Percentiles rank a stretch among this genome's conserved stretches.
These are phyloP conservation scores for Penicillium hesseltinei DNA, from an alignment of 2,329 filamentous ascomycete genomes.

Conservation along the genomic window DNA sequence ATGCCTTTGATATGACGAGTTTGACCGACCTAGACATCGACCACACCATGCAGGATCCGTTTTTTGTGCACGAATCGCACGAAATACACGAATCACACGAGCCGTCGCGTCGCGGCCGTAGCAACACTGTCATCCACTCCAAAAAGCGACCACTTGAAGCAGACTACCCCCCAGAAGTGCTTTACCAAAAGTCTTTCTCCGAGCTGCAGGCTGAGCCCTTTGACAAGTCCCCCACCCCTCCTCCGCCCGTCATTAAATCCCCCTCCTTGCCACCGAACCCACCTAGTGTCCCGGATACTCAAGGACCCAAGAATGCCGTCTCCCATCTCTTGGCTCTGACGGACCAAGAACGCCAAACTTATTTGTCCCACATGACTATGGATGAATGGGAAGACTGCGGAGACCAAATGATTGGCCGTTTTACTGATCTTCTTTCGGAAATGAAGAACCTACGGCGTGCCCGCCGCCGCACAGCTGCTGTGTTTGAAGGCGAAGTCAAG, in stretches of 20 bases:
- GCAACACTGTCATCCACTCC: slow-evolving; percentile 25
- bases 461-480: slow-evolving; percentile 52
- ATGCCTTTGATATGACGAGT: slow-evolving; percentile 34
- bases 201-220: slow-evolving; percentile 53
- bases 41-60: slow-evolving; percentile 33
- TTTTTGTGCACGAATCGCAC: slow-evolving; percentile 25
- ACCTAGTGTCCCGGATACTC: slow-evolving; percentile 15
- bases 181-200: slow-evolving; percentile 48
- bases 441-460: slow-evolving; percentile 54
- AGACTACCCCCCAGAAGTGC: slow-evolving; percentile 49
- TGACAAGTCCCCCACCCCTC: slow-evolving; percentile 41
- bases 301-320: slow-evolving; percentile 37
- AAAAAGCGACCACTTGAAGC: slow-evolving; percentile 38
- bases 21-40: slow-evolving; percentile 32
- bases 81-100: not conserved
- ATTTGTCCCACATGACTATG: slow-evolving; percentile 54
- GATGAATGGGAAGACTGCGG: slow-evolving; percentile 62
- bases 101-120: slow-evolving; percentile 18
- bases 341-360: slow-evolving; percentile 44
- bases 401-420: slow-evolving; percentile 58
- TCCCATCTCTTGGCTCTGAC: slow-evolving; percentile 37
- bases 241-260: slow-evolving; percentile 25
- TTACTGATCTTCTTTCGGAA: slow-evolving; percentile 50
- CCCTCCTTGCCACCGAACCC: slow-evolving; percentile 20
- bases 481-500: slow-evolving; percentile 57